A percentile compares a stretch with the other conserved stretches of the same genome.
phyloP scores from a whole-genome alignment of 345 rosid genomes.

The Pseudoturritis turrita region DNA sequence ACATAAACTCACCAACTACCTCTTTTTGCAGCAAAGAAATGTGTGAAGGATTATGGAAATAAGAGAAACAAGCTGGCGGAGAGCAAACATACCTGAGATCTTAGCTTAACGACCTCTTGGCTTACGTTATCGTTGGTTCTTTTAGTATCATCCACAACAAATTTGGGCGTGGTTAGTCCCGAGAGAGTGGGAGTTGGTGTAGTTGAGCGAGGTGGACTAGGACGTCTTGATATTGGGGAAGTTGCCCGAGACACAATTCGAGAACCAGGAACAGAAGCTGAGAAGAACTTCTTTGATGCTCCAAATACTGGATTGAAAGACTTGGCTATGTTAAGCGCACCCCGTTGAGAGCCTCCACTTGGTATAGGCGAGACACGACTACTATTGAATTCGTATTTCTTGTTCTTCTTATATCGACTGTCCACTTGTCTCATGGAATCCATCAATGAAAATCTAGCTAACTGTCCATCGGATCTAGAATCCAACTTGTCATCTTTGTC shows the following conservation, averaged over 20 bases:
- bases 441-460: slow-evolving; percentile 81
- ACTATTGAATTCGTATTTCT: slow-evolving; percentile 85
- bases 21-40: not conserved
- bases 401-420: slow-evolving; percentile 66
- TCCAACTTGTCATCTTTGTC: slow-evolving; percentile 87
- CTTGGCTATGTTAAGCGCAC: slow-evolving; percentile 69
- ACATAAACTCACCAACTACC: not conserved
- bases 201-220: slow-evolving; percentile 96
- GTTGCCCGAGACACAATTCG: slow-evolving; percentile 98
- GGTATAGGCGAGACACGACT: slow-evolving; percentile 97
- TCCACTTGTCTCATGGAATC: slow-evolving; percentile 82
- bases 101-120: slow-evolving; percentile 85
- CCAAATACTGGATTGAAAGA: slow-evolving; percentile 85
- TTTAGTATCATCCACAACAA: slow-evolving; percentile 68
- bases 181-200: slow-evolving; percentile 95
- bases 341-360: slow-evolving; percentile 84
- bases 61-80: not conserved
- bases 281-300: slow-evolving; percentile 93
- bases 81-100: slow-evolving; percentile 64
- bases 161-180: slow-evolving; percentile 81
- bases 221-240: slow-evolving; percentile 91
- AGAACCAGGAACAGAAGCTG: slow-evolving; percentile 99
- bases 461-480: slow-evolving; percentile 67
- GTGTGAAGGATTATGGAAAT: not conserved
- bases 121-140: slow-evolving; percentile 68